These are phyloP conservation scores for Dactylellina cionopaga DNA, from an alignment of 2,329 filamentous ascomycete species.

Conservation along the genomic window DNA sequence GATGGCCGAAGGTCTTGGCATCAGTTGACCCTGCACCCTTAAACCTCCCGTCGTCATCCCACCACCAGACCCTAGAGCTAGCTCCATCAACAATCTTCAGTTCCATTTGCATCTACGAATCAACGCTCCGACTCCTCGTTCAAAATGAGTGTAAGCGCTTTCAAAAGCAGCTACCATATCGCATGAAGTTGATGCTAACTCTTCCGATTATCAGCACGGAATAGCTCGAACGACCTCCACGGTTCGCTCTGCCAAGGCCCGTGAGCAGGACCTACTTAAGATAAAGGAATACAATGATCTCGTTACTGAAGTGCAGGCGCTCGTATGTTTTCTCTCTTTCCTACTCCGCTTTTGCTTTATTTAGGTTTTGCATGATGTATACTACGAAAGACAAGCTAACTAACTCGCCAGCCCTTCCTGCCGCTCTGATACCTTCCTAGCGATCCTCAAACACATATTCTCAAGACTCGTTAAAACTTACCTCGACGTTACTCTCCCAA, in stretches of 20 bases:
- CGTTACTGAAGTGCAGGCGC: conserved; percentile 73
- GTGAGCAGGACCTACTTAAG: conserved; percentile 75
- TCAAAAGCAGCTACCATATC: background rate
- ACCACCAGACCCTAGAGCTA: background rate
- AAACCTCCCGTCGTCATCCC: background rate
- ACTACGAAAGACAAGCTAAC: conserved; percentile 36
- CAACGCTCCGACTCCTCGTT: background rate
- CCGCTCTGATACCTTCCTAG: too few relatives aligned
- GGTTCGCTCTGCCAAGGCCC: conserved; percentile 71
- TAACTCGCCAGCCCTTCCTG: conserved; percentile 10
- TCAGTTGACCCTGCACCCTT: background rate
- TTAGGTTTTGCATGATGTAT: conserved; percentile 28
- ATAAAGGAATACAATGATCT: conserved; percentile 80
- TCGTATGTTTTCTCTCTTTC: conserved; percentile 63
- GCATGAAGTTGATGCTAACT: background rate
- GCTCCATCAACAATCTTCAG: background rate
- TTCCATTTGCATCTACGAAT: conserved; percentile 8
- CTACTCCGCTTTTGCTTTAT: background rate
- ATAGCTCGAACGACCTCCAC: conserved; percentile 72
- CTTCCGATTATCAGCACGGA: conserved; percentile 78
- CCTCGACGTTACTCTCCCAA: conserved; percentile 75
- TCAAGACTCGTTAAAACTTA: conserved; percentile 70
- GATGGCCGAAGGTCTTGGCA: conserved; percentile 13
- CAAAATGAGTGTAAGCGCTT: conserved; percentile 33
- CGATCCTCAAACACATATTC: conserved; percentile 57